Conservation (phyloP, 371 early-diverging fungal species). For the Mycotypha africana region DNA sequence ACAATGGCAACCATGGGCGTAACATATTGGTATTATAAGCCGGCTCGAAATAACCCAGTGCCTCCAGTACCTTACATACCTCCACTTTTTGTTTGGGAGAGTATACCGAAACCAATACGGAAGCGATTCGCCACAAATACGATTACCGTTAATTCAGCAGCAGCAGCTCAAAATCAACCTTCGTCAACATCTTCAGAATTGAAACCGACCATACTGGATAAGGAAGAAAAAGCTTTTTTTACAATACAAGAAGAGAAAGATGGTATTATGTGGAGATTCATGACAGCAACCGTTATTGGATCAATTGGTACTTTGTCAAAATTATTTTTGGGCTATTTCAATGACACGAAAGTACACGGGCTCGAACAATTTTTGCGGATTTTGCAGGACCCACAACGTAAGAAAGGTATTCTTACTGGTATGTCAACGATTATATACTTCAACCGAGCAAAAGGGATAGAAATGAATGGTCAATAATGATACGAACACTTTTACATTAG, state of each 20-base stretch:
- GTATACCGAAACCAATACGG: conserved; percentile 24
- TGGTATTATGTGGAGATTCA: background rate
- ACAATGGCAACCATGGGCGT: conserved; percentile 4
- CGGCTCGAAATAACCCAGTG: background rate
- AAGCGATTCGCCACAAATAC: conserved; percentile 24
- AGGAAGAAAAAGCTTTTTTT: no score
- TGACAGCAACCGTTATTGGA: conserved; percentile 29
- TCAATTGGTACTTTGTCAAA: conserved; percentile 44
- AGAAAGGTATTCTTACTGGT: conserved; percentile 64
- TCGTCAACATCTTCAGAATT: no score
- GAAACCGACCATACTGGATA: no score
- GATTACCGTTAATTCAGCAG: conserved; percentile 12
- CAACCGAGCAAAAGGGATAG: no score
- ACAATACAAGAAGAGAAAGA: no score
- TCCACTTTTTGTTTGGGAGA: conserved; percentile 33
- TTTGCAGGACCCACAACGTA: conserved; percentile 52
- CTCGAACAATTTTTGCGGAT: conserved; percentile 53
- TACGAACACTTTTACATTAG: conserved; percentile 10
- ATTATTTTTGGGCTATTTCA: conserved; percentile 48
- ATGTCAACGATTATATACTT: no score
- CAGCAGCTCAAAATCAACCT: no score
- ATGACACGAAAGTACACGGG: conserved; percentile 48
- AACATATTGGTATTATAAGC: conserved; percentile 14
- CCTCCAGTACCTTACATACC: conserved; percentile 13
- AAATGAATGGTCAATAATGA: no score